A percentile compares a stretch with the other conserved stretches of the same genome.
These are phyloP conservation scores for Saitozyma podzolica DNA, from an alignment of 768 basidiomycete genomes.

Conservation along the genomic window DNA sequence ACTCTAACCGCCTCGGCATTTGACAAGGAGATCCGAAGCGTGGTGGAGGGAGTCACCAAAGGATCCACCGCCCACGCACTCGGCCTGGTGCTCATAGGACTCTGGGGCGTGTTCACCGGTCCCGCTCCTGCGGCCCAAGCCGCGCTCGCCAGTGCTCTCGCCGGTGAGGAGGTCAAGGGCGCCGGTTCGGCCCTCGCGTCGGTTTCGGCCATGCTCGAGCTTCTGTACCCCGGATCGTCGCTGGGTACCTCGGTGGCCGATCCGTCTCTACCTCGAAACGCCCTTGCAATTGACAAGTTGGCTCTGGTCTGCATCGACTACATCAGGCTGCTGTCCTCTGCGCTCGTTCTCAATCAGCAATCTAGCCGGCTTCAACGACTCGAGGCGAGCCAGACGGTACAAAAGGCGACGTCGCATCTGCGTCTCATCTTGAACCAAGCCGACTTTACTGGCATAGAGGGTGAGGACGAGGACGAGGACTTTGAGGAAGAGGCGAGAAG, in stretches of 20 bases:
- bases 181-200: constrained; percentile 26
- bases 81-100: constrained; percentile 47
- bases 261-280: constrained; percentile 14
- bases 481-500: constrained; percentile 18
- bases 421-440: constrained; percentile 40
- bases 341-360: constrained; percentile 10
- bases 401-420: constrained; percentile 27
- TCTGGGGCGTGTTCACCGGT: constrained; percentile 46
- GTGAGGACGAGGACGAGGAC: constrained; percentile 9
- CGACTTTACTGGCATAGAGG: constrained; percentile 32
- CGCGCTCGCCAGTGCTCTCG: constrained; percentile 42
- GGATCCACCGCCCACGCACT: constrained; percentile 46
- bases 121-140: constrained; percentile 38
- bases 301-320: constrained; percentile 48
- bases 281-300: constrained; percentile 43
- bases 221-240: constrained; percentile 40
- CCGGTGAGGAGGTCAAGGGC: constrained; percentile 39
- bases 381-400: constrained; percentile 18
- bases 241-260: constrained; percentile 1
- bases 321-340: constrained; percentile 33
- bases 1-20: constrained; percentile 29
- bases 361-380: constrained; percentile 11
- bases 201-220: constrained; percentile 38
- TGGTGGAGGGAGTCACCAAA: constrained; percentile 30
- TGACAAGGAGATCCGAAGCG: constrained; percentile 40